Conservation (phyloP, 2,329 filamentous ascomycete species). For the Alternaria incomplexa region DNA sequence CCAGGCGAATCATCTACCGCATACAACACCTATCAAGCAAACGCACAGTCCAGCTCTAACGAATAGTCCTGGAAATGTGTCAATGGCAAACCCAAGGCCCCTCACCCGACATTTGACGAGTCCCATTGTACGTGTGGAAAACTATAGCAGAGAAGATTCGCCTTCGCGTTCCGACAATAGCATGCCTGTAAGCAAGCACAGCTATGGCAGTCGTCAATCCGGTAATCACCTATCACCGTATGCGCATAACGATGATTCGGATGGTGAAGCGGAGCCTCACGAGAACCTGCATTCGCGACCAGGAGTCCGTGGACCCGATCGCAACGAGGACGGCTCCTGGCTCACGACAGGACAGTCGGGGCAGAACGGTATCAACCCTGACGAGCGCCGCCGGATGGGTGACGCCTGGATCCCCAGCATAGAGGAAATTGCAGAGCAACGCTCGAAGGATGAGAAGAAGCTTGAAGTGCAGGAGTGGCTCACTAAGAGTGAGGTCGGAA, state of each 20-base stretch:
- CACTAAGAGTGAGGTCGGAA: constrained; percentile 53
- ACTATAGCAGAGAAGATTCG: constrained; percentile 45
- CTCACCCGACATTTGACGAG: constrained; percentile 43
- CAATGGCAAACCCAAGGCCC: constrained; percentile 35
- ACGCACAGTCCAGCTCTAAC: constrained; percentile 48
- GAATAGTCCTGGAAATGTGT: constrained; percentile 42
- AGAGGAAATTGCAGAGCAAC: constrained; percentile 57
- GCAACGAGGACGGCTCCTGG: constrained; percentile 57
- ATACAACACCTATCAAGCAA: constrained; percentile 42
- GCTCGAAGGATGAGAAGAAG: constrained; percentile 58
- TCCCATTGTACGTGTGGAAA: constrained; percentile 49
- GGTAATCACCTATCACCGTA: constrained; percentile 49
- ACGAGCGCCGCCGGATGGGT: constrained; percentile 50
- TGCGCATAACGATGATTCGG: constrained; percentile 40
- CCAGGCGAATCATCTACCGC: constrained; percentile 22
- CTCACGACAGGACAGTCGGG: constrained; percentile 46
- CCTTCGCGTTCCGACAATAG: constrained; percentile 44
- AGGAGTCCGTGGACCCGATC: constrained; percentile 43
- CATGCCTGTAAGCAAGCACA: constrained; percentile 43
- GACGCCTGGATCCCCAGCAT: constrained; percentile 55
- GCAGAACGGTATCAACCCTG: constrained; percentile 56
- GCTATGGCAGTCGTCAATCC: constrained; percentile 43
- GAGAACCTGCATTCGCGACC: constrained; percentile 24
- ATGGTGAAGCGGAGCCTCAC: constrained; percentile 38
- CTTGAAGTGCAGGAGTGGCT: constrained; percentile 62